phyloP scores from a whole-genome alignment of 2,329 filamentous ascomycete species.

The Clarireedia sp. region DNA sequence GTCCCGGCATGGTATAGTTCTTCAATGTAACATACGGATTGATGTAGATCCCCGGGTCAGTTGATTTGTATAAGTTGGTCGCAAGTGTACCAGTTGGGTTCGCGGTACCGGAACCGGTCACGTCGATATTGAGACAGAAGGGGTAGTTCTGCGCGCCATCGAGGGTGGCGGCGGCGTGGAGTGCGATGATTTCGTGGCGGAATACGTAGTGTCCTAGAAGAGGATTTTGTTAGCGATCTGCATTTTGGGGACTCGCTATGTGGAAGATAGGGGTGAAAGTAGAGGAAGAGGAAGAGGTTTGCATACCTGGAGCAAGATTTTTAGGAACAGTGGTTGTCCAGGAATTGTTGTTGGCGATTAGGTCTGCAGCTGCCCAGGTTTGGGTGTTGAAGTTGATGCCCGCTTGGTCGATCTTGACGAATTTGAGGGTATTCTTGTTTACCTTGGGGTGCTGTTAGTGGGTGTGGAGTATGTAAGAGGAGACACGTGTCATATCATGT shows the following conservation, averaged over 20 bases:
- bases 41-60: conserved; percentile 35
- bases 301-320: background rate
- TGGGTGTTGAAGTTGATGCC: conserved; percentile 1
- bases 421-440: conserved; percentile 3
- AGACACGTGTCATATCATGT: background rate
- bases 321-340: conserved; percentile 4
- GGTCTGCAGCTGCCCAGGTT: background rate
- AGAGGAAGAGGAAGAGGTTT: background rate
- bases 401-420: conserved; percentile 1
- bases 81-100: conserved; percentile 30
- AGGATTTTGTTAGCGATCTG: conserved; percentile 27
- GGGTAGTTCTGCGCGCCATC: conserved; percentile 42
- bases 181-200: conserved; percentile 40
- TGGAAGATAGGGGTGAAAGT: background rate
- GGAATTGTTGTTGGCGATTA: conserved; percentile 1
- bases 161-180: conserved; percentile 22
- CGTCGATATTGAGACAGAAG: conserved; percentile 41
- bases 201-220: conserved; percentile 43
- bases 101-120: conserved; percentile 36
- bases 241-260: background rate
- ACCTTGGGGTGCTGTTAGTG: background rate
- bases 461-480: conserved; percentile 21
- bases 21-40: conserved; percentile 31
- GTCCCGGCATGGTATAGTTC: conserved; percentile 18
- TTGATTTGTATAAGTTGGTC: conserved; percentile 33